A percentile compares a stretch with the other conserved stretches of the same genome.
Evolutionary conservation across 257 asterid genomes (phyloP).

Genomic region (Primulina eburnea): DNA sequence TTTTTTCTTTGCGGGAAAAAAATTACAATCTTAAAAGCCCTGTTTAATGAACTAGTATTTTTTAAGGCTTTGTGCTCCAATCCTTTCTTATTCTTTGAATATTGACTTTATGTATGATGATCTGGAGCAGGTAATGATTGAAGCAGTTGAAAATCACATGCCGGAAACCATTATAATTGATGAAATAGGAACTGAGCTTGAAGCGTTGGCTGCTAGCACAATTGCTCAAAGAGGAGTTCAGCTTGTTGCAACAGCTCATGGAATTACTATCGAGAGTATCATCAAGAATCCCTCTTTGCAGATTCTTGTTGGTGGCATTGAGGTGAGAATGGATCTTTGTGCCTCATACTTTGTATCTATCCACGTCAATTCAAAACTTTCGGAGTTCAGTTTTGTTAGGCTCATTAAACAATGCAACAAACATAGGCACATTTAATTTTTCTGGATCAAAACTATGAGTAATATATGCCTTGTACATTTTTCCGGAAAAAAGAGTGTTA

Average conservation of each 20-base stretch:
- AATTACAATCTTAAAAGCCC: too few species aligned
- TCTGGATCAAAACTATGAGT: slow-evolving; percentile 14
- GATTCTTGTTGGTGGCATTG: slow-evolving; percentile 96
- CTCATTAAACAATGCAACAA: neutral
- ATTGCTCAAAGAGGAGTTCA: slow-evolving; percentile 99
- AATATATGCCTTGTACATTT: slow-evolving; percentile 17
- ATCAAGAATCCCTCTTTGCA: slow-evolving; percentile 88
- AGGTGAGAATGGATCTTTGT: slow-evolving; percentile 44
- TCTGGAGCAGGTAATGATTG: slow-evolving; percentile 81
- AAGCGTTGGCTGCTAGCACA: slow-evolving; percentile 95
- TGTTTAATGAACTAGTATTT: neutral
- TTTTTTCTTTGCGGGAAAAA: neutral
- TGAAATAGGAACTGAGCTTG: slow-evolving; percentile 96
- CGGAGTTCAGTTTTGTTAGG: neutral
- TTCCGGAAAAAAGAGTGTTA: slow-evolving; percentile 65
- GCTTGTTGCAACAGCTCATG: slow-evolving; percentile 98
- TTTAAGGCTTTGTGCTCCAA: neutral
- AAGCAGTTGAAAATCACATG: slow-evolving; percentile 99
- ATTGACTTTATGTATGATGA: slow-evolving; percentile 13
- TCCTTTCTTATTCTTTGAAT: slow-evolving; percentile 15
- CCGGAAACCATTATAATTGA: slow-evolving; percentile 91
- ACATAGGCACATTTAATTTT: slow-evolving; percentile 1
- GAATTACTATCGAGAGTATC: slow-evolving; percentile 84
- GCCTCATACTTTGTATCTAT: slow-evolving; percentile 7
- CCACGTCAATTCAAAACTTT: neutral